Percentiles rank a stretch among this genome's conserved stretches.
These are phyloP conservation scores for Iris macrosiphon DNA, from an alignment of 106 monocot genomes.

Conservation along the genomic window DNA sequence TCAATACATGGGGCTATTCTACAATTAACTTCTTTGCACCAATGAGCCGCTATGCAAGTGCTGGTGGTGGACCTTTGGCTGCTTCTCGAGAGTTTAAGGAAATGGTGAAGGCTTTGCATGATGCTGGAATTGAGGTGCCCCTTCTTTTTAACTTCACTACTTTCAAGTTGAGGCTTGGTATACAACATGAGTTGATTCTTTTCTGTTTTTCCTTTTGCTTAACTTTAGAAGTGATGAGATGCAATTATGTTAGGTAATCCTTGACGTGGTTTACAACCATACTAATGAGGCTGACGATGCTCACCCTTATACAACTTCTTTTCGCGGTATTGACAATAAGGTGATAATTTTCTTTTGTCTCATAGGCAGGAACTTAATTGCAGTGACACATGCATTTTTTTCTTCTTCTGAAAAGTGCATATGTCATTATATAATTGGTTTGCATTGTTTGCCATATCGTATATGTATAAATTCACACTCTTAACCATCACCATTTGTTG, in stretches of 20 bases:
- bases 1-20: constrained; percentile 99
- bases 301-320: constrained; percentile 84
- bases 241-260: constrained; percentile 56
- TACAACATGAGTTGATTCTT: no score
- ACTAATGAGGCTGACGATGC: constrained; percentile 89
- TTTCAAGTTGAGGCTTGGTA: no score
- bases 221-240: not conserved
- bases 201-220: not conserved
- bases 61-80: constrained; percentile 67
- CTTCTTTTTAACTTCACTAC: not conserved
- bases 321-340: constrained; percentile 99
- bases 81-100: constrained; percentile 87
- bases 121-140: constrained; percentile 90
- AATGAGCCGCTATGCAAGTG: constrained; percentile 97
- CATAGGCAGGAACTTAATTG: no score
- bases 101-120: constrained; percentile 94
- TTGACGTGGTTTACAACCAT: constrained; percentile 99
- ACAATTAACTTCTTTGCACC: constrained; percentile 98
- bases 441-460: no score
- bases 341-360: constrained; percentile 29
- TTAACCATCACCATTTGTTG: no score
- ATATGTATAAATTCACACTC: no score
- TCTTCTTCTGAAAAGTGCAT: not conserved
- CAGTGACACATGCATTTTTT: not conserved
- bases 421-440: no score